Percentiles rank a stretch among this genome's conserved stretches.
These are phyloP conservation scores for Sugiyamaella lignohabitans DNA, from an alignment of 805 yeast species.

Conservation along the genomic window DNA sequence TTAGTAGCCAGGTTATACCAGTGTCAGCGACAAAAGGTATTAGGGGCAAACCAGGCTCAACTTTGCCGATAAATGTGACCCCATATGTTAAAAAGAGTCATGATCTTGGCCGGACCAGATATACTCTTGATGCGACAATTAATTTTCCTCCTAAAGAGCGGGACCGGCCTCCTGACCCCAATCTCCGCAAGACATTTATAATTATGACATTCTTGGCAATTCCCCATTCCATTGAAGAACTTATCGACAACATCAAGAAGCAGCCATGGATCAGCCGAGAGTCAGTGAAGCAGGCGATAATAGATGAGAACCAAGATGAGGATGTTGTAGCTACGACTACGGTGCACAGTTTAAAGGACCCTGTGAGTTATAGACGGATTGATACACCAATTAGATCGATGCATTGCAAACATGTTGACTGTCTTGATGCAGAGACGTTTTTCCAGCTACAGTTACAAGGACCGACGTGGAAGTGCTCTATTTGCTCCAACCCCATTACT, in stretches of 20 bases:
- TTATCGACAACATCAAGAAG: conserved; percentile 38
- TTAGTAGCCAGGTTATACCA: conserved; percentile 47
- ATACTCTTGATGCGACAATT: not conserved
- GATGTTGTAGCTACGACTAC: conserved; percentile 64
- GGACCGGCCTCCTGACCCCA: not conserved
- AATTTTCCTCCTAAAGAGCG: not conserved
- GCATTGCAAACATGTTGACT: conserved; percentile 73
- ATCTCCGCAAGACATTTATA: conserved; percentile 3
- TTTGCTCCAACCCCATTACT: conserved; percentile 53
- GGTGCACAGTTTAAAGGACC: conserved; percentile 66
- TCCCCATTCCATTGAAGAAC: conserved; percentile 35
- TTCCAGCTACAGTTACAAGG: conserved; percentile 69
- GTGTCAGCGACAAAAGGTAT: conserved; percentile 60
- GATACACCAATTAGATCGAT: conserved; percentile 63
- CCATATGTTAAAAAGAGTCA: conserved; percentile 30
- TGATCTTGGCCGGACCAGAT: not conserved
- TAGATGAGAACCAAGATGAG: conserved; percentile 52
- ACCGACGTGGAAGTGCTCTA: conserved; percentile 85
- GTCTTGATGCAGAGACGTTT: conserved; percentile 77
- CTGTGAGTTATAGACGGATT: conserved; percentile 67
- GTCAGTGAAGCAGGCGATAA: conserved; percentile 46
- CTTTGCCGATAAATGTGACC: conserved; percentile 76
- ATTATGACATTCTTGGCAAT: conserved; percentile 57
- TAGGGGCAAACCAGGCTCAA: conserved; percentile 70
- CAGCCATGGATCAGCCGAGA: conserved; percentile 49